Conservation (phyloP, 129 eudicot genomes). For the Flaveria ramosissima region DNA sequence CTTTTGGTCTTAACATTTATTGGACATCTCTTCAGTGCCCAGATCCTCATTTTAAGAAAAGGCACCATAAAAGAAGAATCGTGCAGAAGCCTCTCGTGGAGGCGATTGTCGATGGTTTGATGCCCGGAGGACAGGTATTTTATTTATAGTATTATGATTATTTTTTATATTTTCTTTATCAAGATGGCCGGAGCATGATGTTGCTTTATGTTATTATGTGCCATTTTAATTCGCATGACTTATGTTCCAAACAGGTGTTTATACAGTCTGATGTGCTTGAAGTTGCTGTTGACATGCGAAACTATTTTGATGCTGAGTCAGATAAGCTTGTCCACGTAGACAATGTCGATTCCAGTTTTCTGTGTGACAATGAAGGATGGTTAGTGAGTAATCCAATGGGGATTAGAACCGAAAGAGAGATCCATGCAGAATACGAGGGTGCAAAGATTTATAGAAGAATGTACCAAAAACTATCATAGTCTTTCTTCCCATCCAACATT, state of each 20-base stretch:
- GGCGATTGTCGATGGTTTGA: slow-evolving; percentile 59
- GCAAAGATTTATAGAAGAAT: slow-evolving; percentile 77
- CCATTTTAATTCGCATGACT: slow-evolving; percentile 10
- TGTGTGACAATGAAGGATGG: slow-evolving; percentile 82
- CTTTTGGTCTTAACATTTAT: slow-evolving; percentile 2
- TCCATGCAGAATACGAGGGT: slow-evolving; percentile 92
- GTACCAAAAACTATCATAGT: slow-evolving; percentile 57
- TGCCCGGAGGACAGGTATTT: slow-evolving; percentile 78
- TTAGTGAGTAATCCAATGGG: slow-evolving; percentile 81
- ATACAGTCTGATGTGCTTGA: slow-evolving; percentile 93
- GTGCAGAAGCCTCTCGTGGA: slow-evolving; percentile 92
- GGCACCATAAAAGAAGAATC: slow-evolving; percentile 86
- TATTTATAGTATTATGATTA: neutral
- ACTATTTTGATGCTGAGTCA: slow-evolving; percentile 66
- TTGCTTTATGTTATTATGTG: neutral
- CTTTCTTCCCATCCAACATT: neutral
- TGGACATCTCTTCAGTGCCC: slow-evolving; percentile 71
- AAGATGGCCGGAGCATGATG: neutral
- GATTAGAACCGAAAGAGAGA: slow-evolving; percentile 90
- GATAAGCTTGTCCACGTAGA: slow-evolving; percentile 51
- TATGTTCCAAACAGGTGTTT: slow-evolving; percentile 53
- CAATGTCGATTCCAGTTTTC: slow-evolving; percentile 26
- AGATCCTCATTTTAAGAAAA: slow-evolving; percentile 96
- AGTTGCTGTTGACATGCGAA: slow-evolving; percentile 93
- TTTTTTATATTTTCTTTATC: neutral